Base-by-base conservation (phyloP, 2,329 filamentous ascomycete species). In the Periconia sp. region DNA sequence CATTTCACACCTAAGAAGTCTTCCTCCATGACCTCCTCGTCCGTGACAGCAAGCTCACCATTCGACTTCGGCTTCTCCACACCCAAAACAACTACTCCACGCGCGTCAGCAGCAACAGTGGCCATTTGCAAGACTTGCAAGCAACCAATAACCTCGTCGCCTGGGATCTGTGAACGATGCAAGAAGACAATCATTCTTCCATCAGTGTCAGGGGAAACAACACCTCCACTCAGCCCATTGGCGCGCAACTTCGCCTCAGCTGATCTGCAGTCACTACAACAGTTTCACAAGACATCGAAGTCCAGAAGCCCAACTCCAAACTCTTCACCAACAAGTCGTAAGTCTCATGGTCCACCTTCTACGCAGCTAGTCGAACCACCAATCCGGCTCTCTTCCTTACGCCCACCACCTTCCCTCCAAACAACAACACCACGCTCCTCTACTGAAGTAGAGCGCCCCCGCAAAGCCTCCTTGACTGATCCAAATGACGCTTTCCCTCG, bases 121-220 rank as follows among this genome's bases (percentile, higher is more conserved):
- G 57, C 64, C 16, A 61, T 46, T 9, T 69, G 66, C 48, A 67
- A 65, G 36, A 51, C 50, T 8, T 69, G 66, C 41, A 53, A 60
- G 17, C 45, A 53, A 24, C 33, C 61, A 5, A 64, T 67, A 13
- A 56, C 45, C 1, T 63, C 63, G 8, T 28, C 52, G 12, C 57
- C 57, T 5, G 61, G 60, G 1, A 51, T 67, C 17, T 69, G 66
- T 31, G 57, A 65, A 39, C 48, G 43, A 11, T 68, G 66, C 47
- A 64, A 56, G 21, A 65, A 51, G 48, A 64, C 47, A 17, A 59
- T 66, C 18, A 38, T 63, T 13, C 44, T 64, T 5, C 38, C 55
- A 1, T 43, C 51, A 2, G 15, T 40, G 15, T 40, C 43, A 11
- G 61, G 56, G 16, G 55, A 62, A 37, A 47, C 54, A 11, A 63